Conservation (phyloP, 805 yeast genomes). For the Candida glaebosa region DNA sequence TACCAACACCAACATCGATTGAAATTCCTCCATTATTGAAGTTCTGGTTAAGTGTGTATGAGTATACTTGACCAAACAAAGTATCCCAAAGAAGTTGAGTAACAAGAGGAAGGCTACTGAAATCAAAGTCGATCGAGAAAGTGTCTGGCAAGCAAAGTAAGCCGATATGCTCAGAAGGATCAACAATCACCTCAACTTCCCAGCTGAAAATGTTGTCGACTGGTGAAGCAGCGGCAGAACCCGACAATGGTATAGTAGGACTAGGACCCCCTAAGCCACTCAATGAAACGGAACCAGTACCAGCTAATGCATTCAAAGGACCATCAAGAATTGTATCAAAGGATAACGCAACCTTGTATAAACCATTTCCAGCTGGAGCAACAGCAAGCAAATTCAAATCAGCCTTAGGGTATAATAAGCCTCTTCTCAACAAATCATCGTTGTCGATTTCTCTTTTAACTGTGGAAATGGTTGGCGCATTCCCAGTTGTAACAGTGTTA, state of each 20-base stretch:
- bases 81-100: neutral
- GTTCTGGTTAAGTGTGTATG: neutral
- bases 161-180: slow-evolving; percentile 11
- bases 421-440: neutral
- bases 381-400: slow-evolving; percentile 4
- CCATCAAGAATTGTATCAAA: slow-evolving; percentile 16
- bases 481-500: neutral
- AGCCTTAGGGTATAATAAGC: neutral
- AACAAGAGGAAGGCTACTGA: neutral
- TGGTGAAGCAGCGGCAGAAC: neutral
- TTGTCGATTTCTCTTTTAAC: neutral
- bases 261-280: neutral
- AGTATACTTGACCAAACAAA: neutral
- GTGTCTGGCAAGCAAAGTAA: slow-evolving; percentile 15
- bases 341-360: slow-evolving; percentile 17
- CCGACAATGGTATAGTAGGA: neutral
- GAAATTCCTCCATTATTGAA: neutral
- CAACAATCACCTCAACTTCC: slow-evolving; percentile 14
- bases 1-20: neutral
- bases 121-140: slow-evolving; percentile 6
- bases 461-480: neutral
- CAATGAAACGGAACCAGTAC: neutral
- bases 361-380: slow-evolving; percentile 13
- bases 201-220: slow-evolving; percentile 14
- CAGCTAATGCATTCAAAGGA: neutral